Conservation (phyloP, 2,329 filamentous ascomycete species). For the Fusarium redolens region DNA sequence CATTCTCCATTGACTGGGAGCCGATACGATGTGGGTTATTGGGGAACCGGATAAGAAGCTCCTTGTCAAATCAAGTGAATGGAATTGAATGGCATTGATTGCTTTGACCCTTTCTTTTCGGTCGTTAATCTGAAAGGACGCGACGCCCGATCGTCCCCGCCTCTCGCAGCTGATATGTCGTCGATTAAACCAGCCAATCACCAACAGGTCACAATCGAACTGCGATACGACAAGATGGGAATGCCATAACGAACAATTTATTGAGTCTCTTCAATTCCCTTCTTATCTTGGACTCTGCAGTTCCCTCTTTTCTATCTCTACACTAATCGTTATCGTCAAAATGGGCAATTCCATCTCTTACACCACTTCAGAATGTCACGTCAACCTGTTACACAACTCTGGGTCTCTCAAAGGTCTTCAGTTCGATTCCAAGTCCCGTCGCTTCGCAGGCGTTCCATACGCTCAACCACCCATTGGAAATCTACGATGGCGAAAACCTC, state of each 20-base stretch:
- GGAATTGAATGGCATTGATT: background rate
- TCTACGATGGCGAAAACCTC: constrained; percentile 11
- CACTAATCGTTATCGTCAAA: background rate
- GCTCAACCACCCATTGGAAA: constrained; percentile 50
- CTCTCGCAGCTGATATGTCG: background rate
- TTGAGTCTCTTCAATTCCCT: background rate
- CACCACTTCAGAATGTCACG: constrained; percentile 1
- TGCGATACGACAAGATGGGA: background rate
- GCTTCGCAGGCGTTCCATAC: constrained; percentile 53
- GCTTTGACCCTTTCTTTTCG: background rate
- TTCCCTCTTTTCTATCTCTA: background rate
- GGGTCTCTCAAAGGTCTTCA: constrained; percentile 48
- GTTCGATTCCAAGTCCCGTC: constrained; percentile 49
- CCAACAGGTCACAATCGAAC: accelerated
- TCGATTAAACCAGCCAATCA: constrained; percentile 23
- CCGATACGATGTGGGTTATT: background rate
- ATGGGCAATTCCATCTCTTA: constrained; percentile 24
- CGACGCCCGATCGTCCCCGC: background rate
- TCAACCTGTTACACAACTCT: background rate
- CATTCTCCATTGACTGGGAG: background rate
- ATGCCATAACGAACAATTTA: background rate
- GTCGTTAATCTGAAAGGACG: background rate
- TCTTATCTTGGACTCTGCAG: accelerated
- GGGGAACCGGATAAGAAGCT: background rate
- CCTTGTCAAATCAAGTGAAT: background rate